Base-by-base conservation (phyloP, 2,329 filamentous ascomycete genomes). In the Scedosporium dehoogii region DNA sequence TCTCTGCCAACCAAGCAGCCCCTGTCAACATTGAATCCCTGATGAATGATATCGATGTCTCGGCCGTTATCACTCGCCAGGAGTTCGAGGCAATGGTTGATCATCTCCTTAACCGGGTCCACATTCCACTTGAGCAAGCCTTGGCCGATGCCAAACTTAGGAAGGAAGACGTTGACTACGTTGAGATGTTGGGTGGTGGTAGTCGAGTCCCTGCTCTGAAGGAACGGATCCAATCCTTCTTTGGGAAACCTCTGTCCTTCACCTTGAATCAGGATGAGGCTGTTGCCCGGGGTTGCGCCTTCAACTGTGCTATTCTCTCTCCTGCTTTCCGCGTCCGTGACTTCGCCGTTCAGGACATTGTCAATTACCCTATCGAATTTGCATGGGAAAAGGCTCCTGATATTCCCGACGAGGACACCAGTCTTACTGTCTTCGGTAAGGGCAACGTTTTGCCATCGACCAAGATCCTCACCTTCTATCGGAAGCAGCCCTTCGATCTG, bases 401-500 rank as follows among this genome's bases (percentile, higher is more conserved):
- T 72, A 99, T 99, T 69, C 94, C 94, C 27, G 94, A 99, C 70
- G 94, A 99, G 82, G 94, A 97, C 75, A 97, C 94, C 62, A 96
- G 88, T 79, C 82, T 99, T 69, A 96, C 91, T 42, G 94, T 99
- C 71, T 99, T 99, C 79, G 96, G 94, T 85, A 92, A 89, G 77
- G 93, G 93, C 75, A 97, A 97, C 73, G 87, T 96, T 66, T 88
- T 99, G 82, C 94, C 94, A 62, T 97, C 93, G 5, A 99, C 94
- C 67, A 99, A 99, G 85, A 97, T 99, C 68, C 86, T 99, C 62
- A 99, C 94, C 46, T 99, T 99, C 81, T 99, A 97, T 84, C 89
- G 94, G 69, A 97, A 97, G 82, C 91, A 97, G 78, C 84, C 92
- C 57, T 99, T 97, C 75, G 92, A 97, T 73, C 84, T 99, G 60